Evolutionary conservation across 2,329 filamentous ascomycete species (phyloP).

Genomic region (Scedosporium aurantiacum): DNA sequence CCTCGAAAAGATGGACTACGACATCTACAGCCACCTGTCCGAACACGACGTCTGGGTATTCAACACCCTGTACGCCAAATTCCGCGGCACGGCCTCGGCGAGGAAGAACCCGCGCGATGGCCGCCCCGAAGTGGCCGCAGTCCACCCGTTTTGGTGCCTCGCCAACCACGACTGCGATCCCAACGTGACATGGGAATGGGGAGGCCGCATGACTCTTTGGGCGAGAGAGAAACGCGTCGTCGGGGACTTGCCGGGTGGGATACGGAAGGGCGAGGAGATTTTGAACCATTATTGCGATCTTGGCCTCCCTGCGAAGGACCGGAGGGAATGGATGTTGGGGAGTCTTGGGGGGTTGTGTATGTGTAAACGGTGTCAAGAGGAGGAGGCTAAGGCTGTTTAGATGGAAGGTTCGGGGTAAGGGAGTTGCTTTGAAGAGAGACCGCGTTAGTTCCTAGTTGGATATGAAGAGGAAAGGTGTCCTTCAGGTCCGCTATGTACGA

Average conservation of each 20-base stretch:
- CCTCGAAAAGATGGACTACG: conserved; percentile 74
- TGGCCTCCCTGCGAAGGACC: conserved; percentile 61
- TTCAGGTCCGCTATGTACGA: too few species aligned
- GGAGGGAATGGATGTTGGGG: conserved; percentile 80
- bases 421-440: too few species aligned
- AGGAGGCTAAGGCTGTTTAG: conserved; percentile 31
- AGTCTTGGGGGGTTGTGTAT: conserved; percentile 82
- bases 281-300: conserved; percentile 93
- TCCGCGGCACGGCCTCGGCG: conserved; percentile 84
- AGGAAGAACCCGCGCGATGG: conserved; percentile 66
- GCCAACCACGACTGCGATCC: conserved; percentile 95
- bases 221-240: conserved; percentile 47
- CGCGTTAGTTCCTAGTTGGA: too few species aligned
- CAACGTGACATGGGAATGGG: conserved; percentile 92
- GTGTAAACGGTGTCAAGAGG: conserved; percentile 71
- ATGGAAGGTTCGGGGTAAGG: not conserved
- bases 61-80: conserved; percentile 88
- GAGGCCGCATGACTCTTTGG: conserved; percentile 62
- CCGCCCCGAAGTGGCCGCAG: conserved; percentile 80
- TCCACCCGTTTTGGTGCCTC: conserved; percentile 92
- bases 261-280: conserved; percentile 73
- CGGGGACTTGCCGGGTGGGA: conserved; percentile 42
- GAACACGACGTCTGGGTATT: conserved; percentile 70
- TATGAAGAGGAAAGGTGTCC: too few species aligned
- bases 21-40: conserved; percentile 52